Evolutionary conservation across 2,329 filamentous ascomycete species (phyloP).

Genomic region (Aspergillus neoniger): DNA sequence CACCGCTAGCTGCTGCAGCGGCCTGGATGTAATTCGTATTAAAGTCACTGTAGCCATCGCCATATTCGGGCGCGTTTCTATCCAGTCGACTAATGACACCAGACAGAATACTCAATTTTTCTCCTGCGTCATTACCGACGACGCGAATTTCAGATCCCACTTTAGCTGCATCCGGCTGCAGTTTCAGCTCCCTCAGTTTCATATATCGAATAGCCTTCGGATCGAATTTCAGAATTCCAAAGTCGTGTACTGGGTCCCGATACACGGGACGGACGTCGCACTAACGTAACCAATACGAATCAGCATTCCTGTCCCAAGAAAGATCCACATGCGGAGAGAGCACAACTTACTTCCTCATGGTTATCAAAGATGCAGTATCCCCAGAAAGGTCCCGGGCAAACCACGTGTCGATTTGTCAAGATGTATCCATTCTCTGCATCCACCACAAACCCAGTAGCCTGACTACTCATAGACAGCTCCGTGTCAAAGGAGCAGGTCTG

Average conservation of each 20-base stretch:
- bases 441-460: slow-evolving; percentile 96
- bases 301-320: neutral
- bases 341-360: slow-evolving; percentile 69
- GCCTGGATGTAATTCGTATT: slow-evolving; percentile 97
- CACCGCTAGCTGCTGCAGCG: slow-evolving; percentile 92
- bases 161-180: slow-evolving; percentile 80
- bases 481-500: slow-evolving; percentile 98
- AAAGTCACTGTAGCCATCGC: slow-evolving; percentile 97
- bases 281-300: slow-evolving; percentile 47
- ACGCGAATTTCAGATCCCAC: slow-evolving; percentile 95
- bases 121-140: slow-evolving; percentile 96
- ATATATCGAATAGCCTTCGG: slow-evolving; percentile 97
- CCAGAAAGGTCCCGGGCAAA: slow-evolving; percentile 94
- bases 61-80: slow-evolving; percentile 95
- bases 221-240: slow-evolving; percentile 94
- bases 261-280: slow-evolving; percentile 96
- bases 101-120: slow-evolving; percentile 96
- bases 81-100: slow-evolving; percentile 96
- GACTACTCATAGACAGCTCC: slow-evolving; percentile 88
- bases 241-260: slow-evolving; percentile 97
- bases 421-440: slow-evolving; percentile 91
- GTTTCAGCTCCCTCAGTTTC: slow-evolving; percentile 75
- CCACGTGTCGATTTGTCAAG: slow-evolving; percentile 87
- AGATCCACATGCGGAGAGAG: neutral
- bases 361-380: slow-evolving; percentile 99